A percentile compares a stretch with the other conserved stretches of the same genome.
phyloP scores from a whole-genome alignment of 1,284 basidiomycete species.

The Trametes polyzona region DNA sequence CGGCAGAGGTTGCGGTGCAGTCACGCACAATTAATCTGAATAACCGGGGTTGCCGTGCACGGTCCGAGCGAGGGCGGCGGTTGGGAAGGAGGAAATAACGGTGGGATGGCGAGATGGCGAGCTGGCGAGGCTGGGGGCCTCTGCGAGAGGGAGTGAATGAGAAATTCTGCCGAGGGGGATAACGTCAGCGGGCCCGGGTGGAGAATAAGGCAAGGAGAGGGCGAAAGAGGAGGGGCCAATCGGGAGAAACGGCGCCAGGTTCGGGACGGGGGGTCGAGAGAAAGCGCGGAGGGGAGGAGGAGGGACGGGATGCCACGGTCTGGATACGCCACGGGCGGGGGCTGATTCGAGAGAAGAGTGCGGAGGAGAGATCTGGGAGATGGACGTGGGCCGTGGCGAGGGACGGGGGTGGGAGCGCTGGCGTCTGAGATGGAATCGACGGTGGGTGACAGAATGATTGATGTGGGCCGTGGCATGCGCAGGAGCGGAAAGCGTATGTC shows the following conservation, averaged over 20 bases:
- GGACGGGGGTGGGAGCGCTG: slow-evolving; percentile 25
- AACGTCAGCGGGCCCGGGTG: slow-evolving; percentile 26
- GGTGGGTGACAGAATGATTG: slow-evolving; percentile 36
- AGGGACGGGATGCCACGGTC: slow-evolving; percentile 27
- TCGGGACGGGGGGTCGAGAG: slow-evolving; percentile 36
- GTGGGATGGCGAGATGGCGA: slow-evolving; percentile 21
- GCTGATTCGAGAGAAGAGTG: slow-evolving; percentile 17
- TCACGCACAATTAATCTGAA: slow-evolving; percentile 20
- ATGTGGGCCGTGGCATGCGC: no score
- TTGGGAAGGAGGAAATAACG: slow-evolving; percentile 9
- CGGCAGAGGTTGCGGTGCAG: slow-evolving; percentile 9
- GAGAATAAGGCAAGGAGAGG: slow-evolving; percentile 11
- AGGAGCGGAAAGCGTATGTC: slow-evolving; percentile 20
- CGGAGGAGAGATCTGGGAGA: slow-evolving; percentile 25
- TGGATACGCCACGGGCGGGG: slow-evolving; percentile 24
- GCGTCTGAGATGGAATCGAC: slow-evolving; percentile 34
- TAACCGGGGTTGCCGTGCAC: slow-evolving; percentile 16
- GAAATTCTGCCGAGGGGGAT: slow-evolving; percentile 27
- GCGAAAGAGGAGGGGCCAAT: slow-evolving; percentile 28
- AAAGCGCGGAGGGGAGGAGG: slow-evolving; percentile 23
- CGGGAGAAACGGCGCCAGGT: slow-evolving; percentile 30
- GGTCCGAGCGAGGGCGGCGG: slow-evolving; percentile 2
- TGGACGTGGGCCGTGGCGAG: slow-evolving; percentile 24
- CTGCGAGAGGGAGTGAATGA: slow-evolving; percentile 10
- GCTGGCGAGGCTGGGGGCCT: slow-evolving; percentile 13